Conservation (phyloP, 169 alveolate genomes). For the Babesia gibsoni region DNA sequence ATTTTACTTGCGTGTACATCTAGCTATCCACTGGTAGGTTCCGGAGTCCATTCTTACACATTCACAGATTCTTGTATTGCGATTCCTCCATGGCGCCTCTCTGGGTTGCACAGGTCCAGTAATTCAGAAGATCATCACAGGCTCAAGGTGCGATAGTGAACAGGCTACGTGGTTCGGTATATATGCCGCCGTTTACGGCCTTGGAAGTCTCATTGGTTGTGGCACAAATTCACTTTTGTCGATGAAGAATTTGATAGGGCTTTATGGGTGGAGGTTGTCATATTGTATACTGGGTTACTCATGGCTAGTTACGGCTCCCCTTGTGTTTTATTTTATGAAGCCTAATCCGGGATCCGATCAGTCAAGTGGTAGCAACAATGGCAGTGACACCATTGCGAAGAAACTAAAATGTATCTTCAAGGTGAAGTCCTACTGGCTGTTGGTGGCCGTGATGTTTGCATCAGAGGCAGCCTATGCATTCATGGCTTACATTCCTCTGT, state of each 20-base stretch:
- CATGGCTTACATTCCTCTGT: constrained; percentile 83
- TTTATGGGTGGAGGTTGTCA: constrained; percentile 47
- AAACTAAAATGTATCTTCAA: too few relatives aligned
- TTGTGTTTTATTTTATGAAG: background rate
- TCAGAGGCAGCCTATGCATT: constrained; percentile 90
- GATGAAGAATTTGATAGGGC: background rate
- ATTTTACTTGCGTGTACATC: too few relatives aligned
- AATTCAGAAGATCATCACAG: constrained; percentile 32
- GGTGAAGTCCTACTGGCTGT: constrained; percentile 20
- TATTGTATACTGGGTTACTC: constrained; percentile 1
- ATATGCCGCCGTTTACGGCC: constrained; percentile 26
- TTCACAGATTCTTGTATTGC: constrained; percentile 22
- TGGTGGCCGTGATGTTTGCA: constrained; percentile 61
- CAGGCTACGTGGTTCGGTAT: constrained; percentile 37
- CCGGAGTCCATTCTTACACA: too few relatives aligned
- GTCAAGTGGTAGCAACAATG: too few relatives aligned
- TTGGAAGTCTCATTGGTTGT: constrained; percentile 36
- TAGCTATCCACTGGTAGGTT: too few relatives aligned
- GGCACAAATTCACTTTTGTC: constrained; percentile 6
- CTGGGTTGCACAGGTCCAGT: constrained; percentile 55
- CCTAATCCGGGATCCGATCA: too few relatives aligned
- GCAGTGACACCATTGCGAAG: too few relatives aligned
- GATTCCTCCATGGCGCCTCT: constrained; percentile 42
- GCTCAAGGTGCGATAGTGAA: background rate
- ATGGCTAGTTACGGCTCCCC: constrained; percentile 1